Base-by-base conservation (phyloP, 345 rosid species). In the Passiflora organensis region DNA sequence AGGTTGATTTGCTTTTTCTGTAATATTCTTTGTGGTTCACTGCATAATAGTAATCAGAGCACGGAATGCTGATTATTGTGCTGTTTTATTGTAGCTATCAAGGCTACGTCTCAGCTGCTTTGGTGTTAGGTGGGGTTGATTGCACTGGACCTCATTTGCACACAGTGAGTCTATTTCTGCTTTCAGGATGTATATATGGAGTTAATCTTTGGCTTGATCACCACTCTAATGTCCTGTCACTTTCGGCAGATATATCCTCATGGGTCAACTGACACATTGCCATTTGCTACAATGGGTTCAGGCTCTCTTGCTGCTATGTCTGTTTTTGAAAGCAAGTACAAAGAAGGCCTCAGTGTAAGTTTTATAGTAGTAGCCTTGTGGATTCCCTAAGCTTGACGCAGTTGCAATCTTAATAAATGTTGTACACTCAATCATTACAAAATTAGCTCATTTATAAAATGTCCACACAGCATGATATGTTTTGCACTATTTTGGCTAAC, bases 71-170 rank as follows among this genome's bases (percentile, higher is more conserved):
- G 68, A 70, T 61, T 53, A 45, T 38, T 58, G 6, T 21, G 32
- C 25, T 16, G 66, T 54, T 65, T 71, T 13, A 2, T 28, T 69
- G 17, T 48, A 86, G 95, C 79, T 80, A 84, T 42, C 93, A 84
- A 77, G 87, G 96, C 15, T 55, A 87, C 76, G 86, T 84, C 61
- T 58, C 58, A 6, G 96, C 96, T 72, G 91, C 91, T 72, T 70
- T 87, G 70, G 95, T 87, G 18, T 91, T 87, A 70, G 95, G 91
- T 60, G 95, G 96, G 45, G 96, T 87, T 71, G 96, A 84, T 69
- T 74, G 81, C 58, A 70, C 81, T 1, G 96, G 96, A 4, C 96
- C 93, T 58, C 96, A 82, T 79, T 59, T 87, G 50, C 96, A 87
- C 51, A 87, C 89, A 0, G 93, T 87, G 59, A 79, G 86, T 72